Evolutionary conservation across 2,329 filamentous ascomycete species (phyloP).

Genomic region (Tolypocladium ovalisporum): DNA sequence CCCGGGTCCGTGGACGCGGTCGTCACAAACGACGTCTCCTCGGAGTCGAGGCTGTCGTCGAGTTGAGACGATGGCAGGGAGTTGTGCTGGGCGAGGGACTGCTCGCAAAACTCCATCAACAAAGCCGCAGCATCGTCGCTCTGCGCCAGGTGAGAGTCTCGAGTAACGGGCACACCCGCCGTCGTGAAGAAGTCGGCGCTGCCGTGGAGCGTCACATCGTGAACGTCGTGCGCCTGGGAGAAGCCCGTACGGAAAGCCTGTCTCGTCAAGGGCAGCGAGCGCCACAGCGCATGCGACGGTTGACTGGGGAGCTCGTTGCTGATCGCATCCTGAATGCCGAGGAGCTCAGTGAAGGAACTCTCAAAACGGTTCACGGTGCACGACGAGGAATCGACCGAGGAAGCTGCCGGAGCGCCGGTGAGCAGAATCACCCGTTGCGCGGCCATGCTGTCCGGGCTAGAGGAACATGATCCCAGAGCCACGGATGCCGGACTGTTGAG

Average conservation of each 20-base stretch:
- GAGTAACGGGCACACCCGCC: slow-evolving; percentile 23
- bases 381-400: slow-evolving; percentile 14
- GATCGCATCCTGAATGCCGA: slow-evolving; percentile 7
- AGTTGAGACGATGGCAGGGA: slow-evolving; percentile 54
- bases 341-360: slow-evolving; percentile 13
- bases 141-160: not conserved
- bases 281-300: slow-evolving; percentile 36
- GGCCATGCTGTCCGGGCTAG: not conserved
- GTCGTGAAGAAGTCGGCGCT: slow-evolving; percentile 37
- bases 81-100: slow-evolving; percentile 64
- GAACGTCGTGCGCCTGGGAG: slow-evolving; percentile 35
- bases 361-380: slow-evolving; percentile 19
- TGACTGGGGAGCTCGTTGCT: slow-evolving; percentile 6
- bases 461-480: not conserved
- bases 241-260: slow-evolving; percentile 38
- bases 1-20: slow-evolving; percentile 7
- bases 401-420: slow-evolving; percentile 21
- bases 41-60: slow-evolving; percentile 15
- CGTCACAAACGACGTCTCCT: slow-evolving; percentile 8
- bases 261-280: slow-evolving; percentile 38
- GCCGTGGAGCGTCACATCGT: slow-evolving; percentile 15
- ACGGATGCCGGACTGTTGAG: not conserved
- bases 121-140: slow-evolving; percentile 24
- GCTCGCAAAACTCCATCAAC: slow-evolving; percentile 61
- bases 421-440: slow-evolving; percentile 23